A percentile compares a stretch with the other conserved stretches of the same genome.
Evolutionary conservation across 1,139 yeast species (phyloP).

Genomic region (Sugiyamaella paludigena): DNA sequence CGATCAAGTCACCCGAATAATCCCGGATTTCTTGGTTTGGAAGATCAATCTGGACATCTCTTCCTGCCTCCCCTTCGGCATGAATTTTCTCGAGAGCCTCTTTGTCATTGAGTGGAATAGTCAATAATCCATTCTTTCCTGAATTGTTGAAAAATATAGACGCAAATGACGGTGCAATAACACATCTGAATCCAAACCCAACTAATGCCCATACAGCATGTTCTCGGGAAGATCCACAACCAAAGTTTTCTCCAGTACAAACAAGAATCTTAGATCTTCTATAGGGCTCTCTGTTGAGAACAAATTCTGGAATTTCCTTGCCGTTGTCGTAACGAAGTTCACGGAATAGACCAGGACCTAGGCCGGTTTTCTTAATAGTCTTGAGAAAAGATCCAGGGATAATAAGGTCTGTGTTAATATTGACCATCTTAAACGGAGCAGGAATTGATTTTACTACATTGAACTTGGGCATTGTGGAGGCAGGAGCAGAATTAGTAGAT

Average conservation of each 20-base stretch:
- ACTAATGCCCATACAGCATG: conserved; percentile 55
- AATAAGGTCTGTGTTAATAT: conserved; percentile 88
- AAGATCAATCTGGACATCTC: conserved; percentile 11
- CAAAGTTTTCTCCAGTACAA: conserved; percentile 95
- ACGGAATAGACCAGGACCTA: conserved; percentile 72
- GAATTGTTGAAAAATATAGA: conserved; percentile 15
- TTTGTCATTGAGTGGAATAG: conserved; percentile 8
- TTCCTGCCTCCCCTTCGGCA: conserved; percentile 10
- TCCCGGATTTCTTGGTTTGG: conserved; percentile 7
- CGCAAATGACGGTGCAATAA: conserved; percentile 17
- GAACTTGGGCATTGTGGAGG: too few relatives aligned
- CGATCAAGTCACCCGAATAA: conserved; percentile 10
- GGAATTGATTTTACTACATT: conserved; percentile 53
- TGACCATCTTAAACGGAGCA: conserved; percentile 83
- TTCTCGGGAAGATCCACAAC: conserved; percentile 99
- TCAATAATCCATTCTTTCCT: conserved; percentile 14
- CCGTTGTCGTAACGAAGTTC: conserved; percentile 77
- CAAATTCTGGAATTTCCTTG: conserved; percentile 83
- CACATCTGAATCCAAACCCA: conserved; percentile 14
- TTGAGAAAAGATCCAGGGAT: conserved; percentile 89
- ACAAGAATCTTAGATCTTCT: conserved; percentile 75
- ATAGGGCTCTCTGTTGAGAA: conserved; percentile 81
- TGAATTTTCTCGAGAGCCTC: conserved; percentile 6
- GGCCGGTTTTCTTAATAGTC: conserved; percentile 86
- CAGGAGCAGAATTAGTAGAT: too few relatives aligned